Evolutionary conservation across 257 asterid genomes (phyloP).

Genomic region (Plantago elongata): DNA sequence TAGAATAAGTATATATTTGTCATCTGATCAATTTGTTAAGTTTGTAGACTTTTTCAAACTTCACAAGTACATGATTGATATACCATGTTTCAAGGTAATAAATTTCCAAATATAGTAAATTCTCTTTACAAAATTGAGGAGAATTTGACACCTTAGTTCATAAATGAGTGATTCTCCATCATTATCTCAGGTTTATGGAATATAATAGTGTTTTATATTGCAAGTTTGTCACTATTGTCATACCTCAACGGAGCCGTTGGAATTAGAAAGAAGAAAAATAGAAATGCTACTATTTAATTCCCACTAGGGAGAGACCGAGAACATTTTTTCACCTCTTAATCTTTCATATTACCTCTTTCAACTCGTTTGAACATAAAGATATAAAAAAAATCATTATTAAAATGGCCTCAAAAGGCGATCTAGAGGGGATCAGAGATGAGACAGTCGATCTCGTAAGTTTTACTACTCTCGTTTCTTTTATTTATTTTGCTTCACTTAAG

Average conservation of each 20-base stretch:
- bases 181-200: background rate
- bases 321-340: background rate
- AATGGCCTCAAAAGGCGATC: constrained; percentile 35
- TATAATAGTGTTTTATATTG: background rate
- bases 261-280: background rate
- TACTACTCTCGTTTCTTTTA: background rate
- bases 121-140: background rate
- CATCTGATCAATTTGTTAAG: too few relatives aligned
- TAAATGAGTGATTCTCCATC: background rate
- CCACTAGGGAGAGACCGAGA: background rate
- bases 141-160: background rate
- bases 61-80: too few relatives aligned
- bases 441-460: constrained; percentile 55
- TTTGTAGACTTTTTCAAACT: too few relatives aligned
- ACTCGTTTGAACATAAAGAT: background rate
- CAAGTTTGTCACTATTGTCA: background rate
- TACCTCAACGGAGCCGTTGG: constrained; percentile 3
- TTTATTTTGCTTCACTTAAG: too few relatives aligned
- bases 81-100: too few relatives aligned
- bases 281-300: background rate
- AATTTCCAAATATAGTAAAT: background rate
- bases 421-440: constrained; percentile 60
- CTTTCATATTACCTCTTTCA: constrained; percentile 2
- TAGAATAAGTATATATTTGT: too few relatives aligned
- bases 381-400: background rate